Percentiles rank a stretch among this genome's conserved stretches.
These are phyloP conservation scores for Keqinozyma sinolaborantium DNA, from an alignment of 1,139 yeast genomes.

Conservation along the genomic window DNA sequence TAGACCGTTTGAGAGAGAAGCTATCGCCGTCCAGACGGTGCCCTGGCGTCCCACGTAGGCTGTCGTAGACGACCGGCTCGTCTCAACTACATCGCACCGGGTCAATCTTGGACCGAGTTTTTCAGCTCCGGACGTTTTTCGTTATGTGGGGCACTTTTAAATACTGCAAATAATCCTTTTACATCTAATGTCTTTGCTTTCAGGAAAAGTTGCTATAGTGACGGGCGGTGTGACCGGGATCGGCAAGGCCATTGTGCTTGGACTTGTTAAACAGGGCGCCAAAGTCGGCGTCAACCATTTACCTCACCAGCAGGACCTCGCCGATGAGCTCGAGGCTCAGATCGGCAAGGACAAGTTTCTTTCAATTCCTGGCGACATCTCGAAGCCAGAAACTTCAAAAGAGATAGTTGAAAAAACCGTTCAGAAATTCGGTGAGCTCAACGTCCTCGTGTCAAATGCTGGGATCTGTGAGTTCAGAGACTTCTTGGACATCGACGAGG, in stretches of 20 bases:
- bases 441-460: conserved; percentile 44
- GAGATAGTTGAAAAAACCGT: conserved; percentile 30
- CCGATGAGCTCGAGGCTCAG: conserved; percentile 14
- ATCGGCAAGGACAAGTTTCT: conserved; percentile 19
- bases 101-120: too few species aligned
- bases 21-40: too few species aligned
- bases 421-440: conserved; percentile 32
- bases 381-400: conserved; percentile 31
- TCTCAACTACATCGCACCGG: too few species aligned
- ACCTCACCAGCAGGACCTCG: conserved; percentile 17
- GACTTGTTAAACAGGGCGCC: conserved; percentile 18
- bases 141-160: not conserved
- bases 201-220: conserved; percentile 18
- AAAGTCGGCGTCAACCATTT: conserved; percentile 20
- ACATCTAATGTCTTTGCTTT: conserved; percentile 8
- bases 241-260: conserved; percentile 19
- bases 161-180: too few species aligned
- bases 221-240: conserved; percentile 30
- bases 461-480: conserved; percentile 24
- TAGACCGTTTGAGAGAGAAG: too few species aligned
- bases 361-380: conserved; percentile 41
- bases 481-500: conserved; percentile 28
- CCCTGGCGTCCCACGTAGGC: too few species aligned
- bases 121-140: too few species aligned
- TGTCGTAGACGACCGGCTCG: too few species aligned